phyloP scores from a whole-genome alignment of 2,329 filamentous ascomycete species.

The Colletotrichum sp. region DNA sequence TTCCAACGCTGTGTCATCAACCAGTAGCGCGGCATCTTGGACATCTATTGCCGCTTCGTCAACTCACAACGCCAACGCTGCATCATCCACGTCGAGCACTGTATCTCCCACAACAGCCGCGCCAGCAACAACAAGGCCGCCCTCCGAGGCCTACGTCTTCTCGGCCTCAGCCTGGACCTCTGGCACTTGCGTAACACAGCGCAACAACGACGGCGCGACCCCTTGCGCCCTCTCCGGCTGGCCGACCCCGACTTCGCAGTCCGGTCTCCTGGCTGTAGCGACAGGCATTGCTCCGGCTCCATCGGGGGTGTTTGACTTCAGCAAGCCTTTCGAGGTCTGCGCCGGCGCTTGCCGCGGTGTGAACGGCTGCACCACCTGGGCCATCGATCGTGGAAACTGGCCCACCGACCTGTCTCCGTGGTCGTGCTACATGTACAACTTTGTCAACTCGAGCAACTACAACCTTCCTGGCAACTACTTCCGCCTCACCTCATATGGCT shows the following conservation, averaged over 20 bases:
- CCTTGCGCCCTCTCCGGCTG: slow-evolving; percentile 1
- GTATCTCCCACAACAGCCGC: background rate
- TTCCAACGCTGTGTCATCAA: background rate
- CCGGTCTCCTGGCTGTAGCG: background rate
- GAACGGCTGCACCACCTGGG: background rate
- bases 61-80: background rate
- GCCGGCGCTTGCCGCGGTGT: background rate
- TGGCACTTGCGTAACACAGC: background rate
- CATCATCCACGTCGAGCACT: background rate
- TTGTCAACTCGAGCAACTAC: background rate
- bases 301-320: background rate
- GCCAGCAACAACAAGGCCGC: background rate
- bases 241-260: background rate
- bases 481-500: background rate
- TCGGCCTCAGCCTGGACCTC: background rate
- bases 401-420: background rate
- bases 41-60: background rate
- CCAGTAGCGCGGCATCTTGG: background rate
- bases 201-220: background rate
- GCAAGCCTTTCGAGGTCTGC: background rate
- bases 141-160: background rate
- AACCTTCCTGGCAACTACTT: background rate
- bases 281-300: background rate
- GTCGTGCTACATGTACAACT: background rate
- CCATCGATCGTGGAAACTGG: background rate